Evolutionary conservation across 2,329 filamentous ascomycete genomes (phyloP), one percentile per base, ranked within the genome.

Genomic region (Polychaeton citri): DNA sequence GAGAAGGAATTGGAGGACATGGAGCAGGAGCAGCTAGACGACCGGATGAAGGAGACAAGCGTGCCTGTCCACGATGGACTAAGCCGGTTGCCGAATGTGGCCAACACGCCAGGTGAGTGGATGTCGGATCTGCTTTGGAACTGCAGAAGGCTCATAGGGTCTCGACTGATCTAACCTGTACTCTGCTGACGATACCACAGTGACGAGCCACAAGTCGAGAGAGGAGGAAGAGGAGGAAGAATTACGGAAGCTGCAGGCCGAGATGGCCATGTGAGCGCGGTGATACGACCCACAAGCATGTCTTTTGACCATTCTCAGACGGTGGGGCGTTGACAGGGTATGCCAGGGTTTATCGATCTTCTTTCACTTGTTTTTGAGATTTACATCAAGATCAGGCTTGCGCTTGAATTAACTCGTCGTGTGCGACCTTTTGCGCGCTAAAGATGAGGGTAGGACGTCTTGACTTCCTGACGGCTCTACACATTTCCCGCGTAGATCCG

Each of bases 211-310:
- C 18, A 32, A 32, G 17, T 28, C 24, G 13, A 77, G 81, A 55
- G 85, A 94, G 59, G 87, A 95, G 59, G 88, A 96, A 70, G 90
- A 96, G 57, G 88, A 96, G 61, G 88, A 80, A 52, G 88, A 96
- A 65, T 68, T 96, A 54, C 76, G 81, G 61, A 95, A 90, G 64
- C 63, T 98, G 49, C 86, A 93, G 59, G 87, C 85, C 21, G 88
- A 95, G 63, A 96, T 96, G 88, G 87, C 87, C 46, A 94, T 95
- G 80, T 93, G 61, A 55, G 34, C 21, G n/a, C n/a, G n/a, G n/a
- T n/a, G n/a, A n/a, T n/a, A n/a, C n/a, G n/a, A n/a, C n/a, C n/a
- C n/a, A n/a, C n/a, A n/a, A n/a, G n/a, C n/a, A n/a, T n/a, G n/a
- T n/a, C n/a, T n/a, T n/a, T n/a, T n/a, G n/a, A n/a, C n/a, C n/a